phyloP scores from a whole-genome alignment of 805 yeast genomes.

The Monosporozyma servazzii region DNA sequence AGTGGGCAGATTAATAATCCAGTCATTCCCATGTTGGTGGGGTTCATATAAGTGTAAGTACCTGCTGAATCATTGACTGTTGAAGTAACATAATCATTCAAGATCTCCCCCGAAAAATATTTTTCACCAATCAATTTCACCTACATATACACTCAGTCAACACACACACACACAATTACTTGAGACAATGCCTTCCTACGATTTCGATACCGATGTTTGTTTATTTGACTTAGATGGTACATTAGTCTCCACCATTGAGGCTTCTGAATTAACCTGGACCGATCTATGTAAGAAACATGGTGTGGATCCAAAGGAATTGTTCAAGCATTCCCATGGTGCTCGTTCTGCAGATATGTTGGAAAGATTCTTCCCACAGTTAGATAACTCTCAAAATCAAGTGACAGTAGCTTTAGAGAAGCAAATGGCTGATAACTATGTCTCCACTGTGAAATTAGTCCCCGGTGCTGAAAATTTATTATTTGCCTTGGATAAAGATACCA shows the following conservation, averaged over 20 bases:
- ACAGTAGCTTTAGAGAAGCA: constrained; percentile 52
- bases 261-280: constrained; percentile 69
- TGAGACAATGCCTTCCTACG: not conserved
- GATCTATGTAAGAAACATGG: constrained; percentile 46
- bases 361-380: constrained; percentile 59
- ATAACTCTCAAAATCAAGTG: constrained; percentile 40
- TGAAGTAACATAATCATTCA: too few species aligned
- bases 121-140: too few species aligned
- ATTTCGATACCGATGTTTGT: constrained; percentile 10
- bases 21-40: too few species aligned
- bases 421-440: constrained; percentile 57
- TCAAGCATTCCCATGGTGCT: constrained; percentile 65
- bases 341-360: constrained; percentile 63
- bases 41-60: too few species aligned
- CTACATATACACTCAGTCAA: too few species aligned
- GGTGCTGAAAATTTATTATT: constrained; percentile 57
- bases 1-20: too few species aligned
- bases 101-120: too few species aligned
- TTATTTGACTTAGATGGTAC: constrained; percentile 81
- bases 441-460: constrained; percentile 56
- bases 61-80: too few species aligned
- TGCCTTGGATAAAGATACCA: constrained; percentile 34
- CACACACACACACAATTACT: not conserved
- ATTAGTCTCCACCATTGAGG: constrained; percentile 62
- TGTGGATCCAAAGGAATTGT: constrained; percentile 54